Evolutionary conservation across 768 basidiomycete species (phyloP), one percentile per base, ranked within the genome.

Genomic region (Rhodotorula kratochvilovae): DNA sequence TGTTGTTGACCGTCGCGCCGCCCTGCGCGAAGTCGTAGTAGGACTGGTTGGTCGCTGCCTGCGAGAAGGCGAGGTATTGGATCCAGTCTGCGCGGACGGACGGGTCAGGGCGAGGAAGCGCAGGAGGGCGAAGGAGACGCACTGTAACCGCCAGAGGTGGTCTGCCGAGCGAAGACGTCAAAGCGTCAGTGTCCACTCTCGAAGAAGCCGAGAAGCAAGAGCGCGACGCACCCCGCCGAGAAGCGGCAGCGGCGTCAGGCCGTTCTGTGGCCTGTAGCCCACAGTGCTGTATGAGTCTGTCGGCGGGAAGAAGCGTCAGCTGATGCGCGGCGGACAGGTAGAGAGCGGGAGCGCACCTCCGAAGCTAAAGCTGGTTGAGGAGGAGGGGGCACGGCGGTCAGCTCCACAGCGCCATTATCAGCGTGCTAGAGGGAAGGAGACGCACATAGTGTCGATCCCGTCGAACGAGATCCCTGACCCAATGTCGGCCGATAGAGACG

Each of bases 91-190:
- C 39, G 39, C 13, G 39, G 39, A 7, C 8, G 16, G 16, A 29
- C 1, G 10, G 36, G 21, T 36, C 39, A 27, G 45, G 17, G 10
- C 31, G 8, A 5, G 6, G 7, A n/a, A 5, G 51, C 7, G 31
- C 27, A 2, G 33, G n/a, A n/a, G 62, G 43, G 8, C 31, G 23
- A 36, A 1, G 15, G 23, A 13, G 29, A 16, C 61, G n/a, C 35
- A 68, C 61, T 70, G 57, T 64, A 64, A 16, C 68, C 63, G 27
- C 68, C 68, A 1, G 63, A 42, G 12, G 51, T 61, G 1, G 68
- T 70, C 58, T 59, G 58, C 23, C 17, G 39, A 16, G 12, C 12
- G 51, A 29, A 6, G 27, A 2, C 11, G 29, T 23, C 29, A 3
- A 19, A 16, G 23, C 31, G 27, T 8, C 23, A 33, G 54, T 10